Evolutionary conservation across 768 basidiomycete genomes (phyloP).

Genomic region (Xerocomellus dryophilus): DNA sequence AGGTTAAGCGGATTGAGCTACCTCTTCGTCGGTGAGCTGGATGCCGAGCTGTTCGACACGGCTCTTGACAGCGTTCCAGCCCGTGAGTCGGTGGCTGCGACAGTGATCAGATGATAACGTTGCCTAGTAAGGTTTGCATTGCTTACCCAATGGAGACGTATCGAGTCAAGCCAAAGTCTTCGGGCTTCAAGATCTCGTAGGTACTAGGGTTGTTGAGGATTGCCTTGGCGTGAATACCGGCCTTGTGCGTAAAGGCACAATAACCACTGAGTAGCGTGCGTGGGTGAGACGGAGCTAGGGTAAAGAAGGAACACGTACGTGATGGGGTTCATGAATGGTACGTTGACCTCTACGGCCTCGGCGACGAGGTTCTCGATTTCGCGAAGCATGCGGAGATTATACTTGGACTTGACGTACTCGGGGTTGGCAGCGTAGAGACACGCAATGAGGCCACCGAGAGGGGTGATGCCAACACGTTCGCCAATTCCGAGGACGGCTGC

Average conservation of each 20-base stretch:
- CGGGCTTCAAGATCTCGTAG: constrained; percentile 98
- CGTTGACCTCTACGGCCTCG: constrained; percentile 95
- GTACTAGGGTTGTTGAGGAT: constrained; percentile 99
- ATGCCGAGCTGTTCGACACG: constrained; percentile 97
- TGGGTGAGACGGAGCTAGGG: background rate
- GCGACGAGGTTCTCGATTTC: constrained; percentile 99
- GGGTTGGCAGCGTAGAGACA: constrained; percentile 97
- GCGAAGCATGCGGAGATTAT: constrained; percentile 94
- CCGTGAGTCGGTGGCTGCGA: constrained; percentile 84
- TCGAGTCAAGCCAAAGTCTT: constrained; percentile 96
- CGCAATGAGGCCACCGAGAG: constrained; percentile 93
- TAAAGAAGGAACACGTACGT: constrained; percentile 48
- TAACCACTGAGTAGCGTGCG: constrained; percentile 66
- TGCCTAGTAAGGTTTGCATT: background rate
- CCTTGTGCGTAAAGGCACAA: constrained; percentile 99
- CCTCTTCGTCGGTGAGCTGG: constrained; percentile 85
- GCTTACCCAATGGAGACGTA: constrained; percentile 93
- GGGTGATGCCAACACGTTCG: constrained; percentile 98
- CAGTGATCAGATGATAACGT: constrained; percentile 3
- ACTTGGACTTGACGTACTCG: constrained; percentile 99
- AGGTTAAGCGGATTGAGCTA: constrained; percentile 19
- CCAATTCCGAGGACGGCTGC: constrained; percentile 94
- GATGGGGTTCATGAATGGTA: constrained; percentile 96
- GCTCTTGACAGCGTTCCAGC: constrained; percentile 99
- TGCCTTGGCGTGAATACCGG: constrained; percentile 99